These are phyloP conservation scores for Bacidia gigantensis DNA, from an alignment of 495 filamentous ascomycete genomes.

Conservation along the genomic window DNA sequence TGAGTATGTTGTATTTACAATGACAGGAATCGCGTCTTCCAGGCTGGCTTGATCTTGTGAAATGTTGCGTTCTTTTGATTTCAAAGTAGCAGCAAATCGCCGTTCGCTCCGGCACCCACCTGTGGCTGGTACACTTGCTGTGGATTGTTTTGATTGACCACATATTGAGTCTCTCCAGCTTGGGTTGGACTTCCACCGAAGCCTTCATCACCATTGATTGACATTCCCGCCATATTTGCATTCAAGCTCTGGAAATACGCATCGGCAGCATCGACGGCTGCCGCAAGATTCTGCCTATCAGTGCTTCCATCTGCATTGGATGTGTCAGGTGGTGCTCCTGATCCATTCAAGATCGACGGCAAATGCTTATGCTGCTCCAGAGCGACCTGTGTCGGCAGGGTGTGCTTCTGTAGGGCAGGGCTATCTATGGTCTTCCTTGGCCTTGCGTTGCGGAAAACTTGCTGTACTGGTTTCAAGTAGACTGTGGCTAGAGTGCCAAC, in stretches of 20 bases:
- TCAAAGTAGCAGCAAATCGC: conserved; percentile 36
- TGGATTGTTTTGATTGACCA: conserved; percentile 39
- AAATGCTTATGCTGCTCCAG: conserved; percentile 32
- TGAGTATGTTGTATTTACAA: too few species aligned
- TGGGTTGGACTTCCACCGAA: conserved; percentile 24
- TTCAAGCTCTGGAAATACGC: conserved; percentile 68
- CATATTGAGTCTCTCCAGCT: conserved; percentile 34
- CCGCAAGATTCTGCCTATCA: conserved; percentile 36
- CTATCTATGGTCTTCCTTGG: conserved; percentile 62
- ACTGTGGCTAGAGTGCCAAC: conserved; percentile 94
- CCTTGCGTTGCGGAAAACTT: conserved; percentile 87
- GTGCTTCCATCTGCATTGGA: conserved; percentile 6
- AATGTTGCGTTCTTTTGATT: too few species aligned
- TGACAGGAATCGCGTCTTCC: too few species aligned
- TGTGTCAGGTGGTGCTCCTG: conserved; percentile 14
- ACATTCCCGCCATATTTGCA: conserved; percentile 55
- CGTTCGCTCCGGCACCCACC: conserved; percentile 31
- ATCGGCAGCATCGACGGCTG: conserved; percentile 71
- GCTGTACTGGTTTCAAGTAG: conserved; percentile 93
- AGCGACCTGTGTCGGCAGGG: conserved; percentile 36
- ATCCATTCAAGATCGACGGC: conserved; percentile 37
- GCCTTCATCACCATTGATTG: conserved; percentile 35
- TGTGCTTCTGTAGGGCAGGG: conserved; percentile 67
- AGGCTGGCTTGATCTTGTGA: too few species aligned
- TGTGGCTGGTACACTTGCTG: conserved; percentile 40